Evolutionary conservation across 2,329 filamentous ascomycete species (phyloP), one percentile per base, ranked within the genome.

Genomic region (Lachnellula cervina): DNA sequence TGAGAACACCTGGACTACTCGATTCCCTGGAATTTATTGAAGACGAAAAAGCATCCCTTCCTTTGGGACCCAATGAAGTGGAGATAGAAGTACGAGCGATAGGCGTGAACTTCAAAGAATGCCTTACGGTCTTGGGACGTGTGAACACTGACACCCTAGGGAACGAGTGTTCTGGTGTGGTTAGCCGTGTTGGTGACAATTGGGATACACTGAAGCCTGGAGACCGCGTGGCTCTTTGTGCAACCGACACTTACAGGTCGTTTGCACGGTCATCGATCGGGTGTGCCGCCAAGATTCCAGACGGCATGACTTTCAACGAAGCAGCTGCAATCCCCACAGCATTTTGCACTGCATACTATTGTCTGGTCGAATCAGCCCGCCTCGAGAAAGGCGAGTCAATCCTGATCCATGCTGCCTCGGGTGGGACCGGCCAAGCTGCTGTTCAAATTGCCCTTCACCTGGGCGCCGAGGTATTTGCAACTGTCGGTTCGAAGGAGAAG

Each of bases 121-220:
- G 62, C 9, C 44, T 60, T 7, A 51, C 61, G 32, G 55, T 61
- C 19, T 45, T 66, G 44, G 65, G 63, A 44, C 42, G 57, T 17
- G 46, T 56, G 51, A 23, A 49, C 11, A 38, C 25, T 5, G 44
- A 46, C 19, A 49, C 40, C 19, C 61, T 70, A 14, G 69, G 67
- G 23, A 59, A 64, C 14, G 69, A 71, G 55, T 68, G 61, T 42
- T 61, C 60, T 47, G 69, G 69, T n/a, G 25, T 70, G 32, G 57
- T 71, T 5, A 58, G 56, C 2, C 49, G 54, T 3, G 59, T 68
- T 16, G 70, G 70, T 1, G 35, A 40, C 0, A 17, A 17, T 9
- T 40, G 37, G 5, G 32, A 32, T 11, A 19, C 23, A 28, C 19
- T 48, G 14, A 48, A 34, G 19, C 7, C 21, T 34, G 46, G 46